Base-by-base conservation (phyloP, 2,329 filamentous ascomycete species). In the Immersiporthe knoxdaviesiana region DNA sequence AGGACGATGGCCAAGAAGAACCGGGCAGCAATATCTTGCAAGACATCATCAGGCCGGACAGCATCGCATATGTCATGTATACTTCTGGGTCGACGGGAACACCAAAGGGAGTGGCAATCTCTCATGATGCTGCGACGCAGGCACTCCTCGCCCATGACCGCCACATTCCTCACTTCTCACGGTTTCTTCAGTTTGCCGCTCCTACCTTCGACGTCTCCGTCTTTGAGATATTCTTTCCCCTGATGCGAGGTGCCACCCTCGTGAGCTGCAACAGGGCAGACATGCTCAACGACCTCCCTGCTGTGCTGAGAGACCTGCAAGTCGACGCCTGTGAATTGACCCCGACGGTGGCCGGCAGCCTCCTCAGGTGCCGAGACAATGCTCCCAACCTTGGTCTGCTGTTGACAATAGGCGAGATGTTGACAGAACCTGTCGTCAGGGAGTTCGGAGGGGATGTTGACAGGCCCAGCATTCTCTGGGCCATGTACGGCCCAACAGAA, bases 401-500 rank as follows among this genome's bases (percentile, higher is more conserved):
- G 0, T 81, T 97, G 32, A 97, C 94, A 0, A 97, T 97, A 73
- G 94, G 94, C 7, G 94, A 97, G 79, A 97, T 97, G 94, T 85
- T 97, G 47, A 97, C 92, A 3, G 83, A 85, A 56, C 86, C 88
- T 11, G 90, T 97, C 1, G 84, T 97, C 30, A 81, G 87, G 47
- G 93, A 97, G 76, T 97, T 96, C 82, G 93, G 93, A 7, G 88
- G 88, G 2, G 81, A 82, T 12, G 75, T 78, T 0, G 76, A 76
- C 0, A 80, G 79, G 10, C 77, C 82, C 1, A 90, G 91, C 73
- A 89, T 97, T 58, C 83, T 97, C 0, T 94, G 93, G 86, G 94
- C 90, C 44, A 97, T 97, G 93, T 97, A 97, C 76, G 94, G 94
- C 0, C 94, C 94, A 1, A 97, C 94, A 0, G 94, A 97, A 80